Evolutionary conservation across 352 stramenopile genomes (phyloP).

Genomic region (Globisporangium emineosum): DNA sequence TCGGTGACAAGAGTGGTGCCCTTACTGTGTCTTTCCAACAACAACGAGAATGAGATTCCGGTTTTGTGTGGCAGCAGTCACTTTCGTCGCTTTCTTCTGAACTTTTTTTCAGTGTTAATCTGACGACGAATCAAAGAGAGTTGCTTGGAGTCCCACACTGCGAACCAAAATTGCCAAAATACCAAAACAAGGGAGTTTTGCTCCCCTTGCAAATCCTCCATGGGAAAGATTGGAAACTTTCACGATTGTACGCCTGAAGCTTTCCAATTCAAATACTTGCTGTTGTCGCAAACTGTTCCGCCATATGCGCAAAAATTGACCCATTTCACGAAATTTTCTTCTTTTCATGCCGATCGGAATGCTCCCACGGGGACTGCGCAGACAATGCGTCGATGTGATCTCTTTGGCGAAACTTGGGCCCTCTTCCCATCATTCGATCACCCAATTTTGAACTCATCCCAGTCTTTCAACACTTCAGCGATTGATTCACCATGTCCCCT

Average conservation of each 20-base stretch:
- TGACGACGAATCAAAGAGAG: not conserved
- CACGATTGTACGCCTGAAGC: not conserved
- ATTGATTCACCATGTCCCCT: too few species aligned
- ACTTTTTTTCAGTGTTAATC: constrained; percentile 1
- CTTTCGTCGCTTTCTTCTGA: not conserved
- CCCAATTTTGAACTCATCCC: too few species aligned
- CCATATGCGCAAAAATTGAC: not conserved
- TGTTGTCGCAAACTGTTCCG: not conserved
- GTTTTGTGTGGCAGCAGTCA: not conserved
- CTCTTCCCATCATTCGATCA: too few species aligned
- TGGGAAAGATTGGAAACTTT: not conserved
- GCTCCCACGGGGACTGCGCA: too few species aligned
- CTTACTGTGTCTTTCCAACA: not conserved
- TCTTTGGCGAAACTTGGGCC: too few species aligned
- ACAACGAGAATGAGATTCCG: not conserved
- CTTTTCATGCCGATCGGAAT: too few species aligned
- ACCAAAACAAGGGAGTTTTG: not conserved
- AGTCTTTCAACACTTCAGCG: too few species aligned
- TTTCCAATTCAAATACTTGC: not conserved
- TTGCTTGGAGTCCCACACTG: not conserved
- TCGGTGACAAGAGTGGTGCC: not conserved
- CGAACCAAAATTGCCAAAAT: not conserved
- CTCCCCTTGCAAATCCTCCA: not conserved
- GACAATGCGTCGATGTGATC: too few species aligned
- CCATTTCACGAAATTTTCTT: not conserved